Evolutionary conservation across 2,329 filamentous ascomycete genomes (phyloP), one percentile per base, ranked within the genome.

Genomic region (Waltergamsia citrina): DNA sequence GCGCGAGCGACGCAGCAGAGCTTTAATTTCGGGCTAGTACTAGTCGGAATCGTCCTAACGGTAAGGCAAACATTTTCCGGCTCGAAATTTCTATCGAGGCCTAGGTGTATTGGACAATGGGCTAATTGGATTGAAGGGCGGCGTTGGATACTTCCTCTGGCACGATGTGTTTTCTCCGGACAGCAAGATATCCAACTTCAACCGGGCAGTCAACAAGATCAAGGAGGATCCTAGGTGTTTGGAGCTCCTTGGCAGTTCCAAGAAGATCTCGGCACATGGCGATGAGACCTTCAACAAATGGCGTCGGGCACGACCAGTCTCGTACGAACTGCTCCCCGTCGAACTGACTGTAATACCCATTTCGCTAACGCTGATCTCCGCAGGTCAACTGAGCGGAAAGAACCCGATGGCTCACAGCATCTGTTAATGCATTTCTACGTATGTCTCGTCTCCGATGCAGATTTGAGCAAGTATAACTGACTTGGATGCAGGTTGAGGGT

Each of bases 151-250:
- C 47, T 69, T 92, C 32, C 67, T 94, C 16, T 94, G 82, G 58
- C 72, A 74, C 4, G 86, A 94, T 41, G 83, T 94, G 29, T 85
- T 94, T 56, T 82, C 83, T 4, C 72, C 83, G 15, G 81, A 88
- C 51, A 92, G 85, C 64, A 88, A 86, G 58, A 90, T 82, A 12
- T 74, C 78, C 37, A 78, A 92, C 53, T 95, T 94, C 69, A 94
- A 93, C 61, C 80, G 83, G 42, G 85, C 85, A 1, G 82, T 93
- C 31, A 74, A 84, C 49, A 77, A 78, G 40, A 78, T 96, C 52
- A 85, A 81, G 53, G 69, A 71, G 34, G 82, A 93, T 50, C 55
- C 71, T 1, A 67, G 74, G 37, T 93, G 85, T 51, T 64, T 78
- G 19, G 75, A 81, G 37, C 54, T 94, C 6, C 71, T 96, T 2